Base-by-base conservation (phyloP, 495 filamentous ascomycete genomes). In the Xanthoparmelia taractica region DNA sequence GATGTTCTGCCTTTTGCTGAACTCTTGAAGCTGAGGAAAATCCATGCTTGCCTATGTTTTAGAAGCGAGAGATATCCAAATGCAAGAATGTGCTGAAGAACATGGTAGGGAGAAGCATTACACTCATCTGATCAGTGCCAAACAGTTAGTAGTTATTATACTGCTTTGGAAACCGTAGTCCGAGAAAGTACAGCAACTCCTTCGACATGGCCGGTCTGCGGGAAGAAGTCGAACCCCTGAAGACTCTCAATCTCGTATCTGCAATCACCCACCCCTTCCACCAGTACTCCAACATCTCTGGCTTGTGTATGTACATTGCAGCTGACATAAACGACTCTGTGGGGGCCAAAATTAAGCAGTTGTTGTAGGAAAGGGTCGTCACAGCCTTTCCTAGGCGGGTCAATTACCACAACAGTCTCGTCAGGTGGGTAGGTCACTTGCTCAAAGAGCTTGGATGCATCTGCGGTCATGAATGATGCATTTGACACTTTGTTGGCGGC, bases 281-380 rank as follows among this genome's bases (percentile, higher is more conserved):
- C 90, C 74, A 96, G 75, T 38, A 90, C 79, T 0, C 90, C 92
- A 4, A 97, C 85, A 76, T 98, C 94, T 58, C 95, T 78, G 40
- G 94, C 95, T 77, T 98, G 94, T 27, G 94, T 96, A 70, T 97
- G 95, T 61, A 97, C 95, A 71, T 98, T 97, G 67, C 94, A 98
- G 62, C 89, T 93, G 27, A 98, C 94, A 71, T 98, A 98, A 11
- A 96, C 86, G 17, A 97, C 82, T 54, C 93, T 76, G 61, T 79
- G 79, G 8, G 94, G 94, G 55, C 78, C 85, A 67, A 85, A 97
- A 25, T 72, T 69, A 27, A 97, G 71, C 64, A 98, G 73, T 78
- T 98, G 94, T 27, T 76, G 66, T 36, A 98, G 74, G 73, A 98
- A 98, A 55, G 78, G 80, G 17, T 87, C 84, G 61, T 96, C 93